A percentile compares a stretch with the other conserved stretches of the same genome.
phyloP scores from a whole-genome alignment of 257 asterid species.

The Rubia yunnanensis region DNA sequence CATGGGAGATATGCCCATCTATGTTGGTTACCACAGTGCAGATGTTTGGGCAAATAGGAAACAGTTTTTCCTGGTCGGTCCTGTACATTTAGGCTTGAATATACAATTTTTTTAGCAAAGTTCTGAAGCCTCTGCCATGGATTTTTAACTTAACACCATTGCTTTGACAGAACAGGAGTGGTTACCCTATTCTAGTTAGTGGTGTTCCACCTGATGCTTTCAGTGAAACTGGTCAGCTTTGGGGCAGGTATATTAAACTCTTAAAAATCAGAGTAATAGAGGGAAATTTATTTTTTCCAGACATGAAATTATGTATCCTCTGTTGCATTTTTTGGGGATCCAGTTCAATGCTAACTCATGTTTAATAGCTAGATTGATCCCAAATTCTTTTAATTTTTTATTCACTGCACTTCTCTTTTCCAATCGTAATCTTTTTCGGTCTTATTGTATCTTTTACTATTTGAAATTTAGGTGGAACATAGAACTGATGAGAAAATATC shows the following conservation, averaged over 20 bases:
- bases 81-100: conserved; percentile 10
- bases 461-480: background rate
- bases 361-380: background rate
- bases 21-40: conserved; percentile 97
- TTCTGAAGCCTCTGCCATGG: conserved; percentile 14
- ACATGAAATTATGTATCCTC: background rate
- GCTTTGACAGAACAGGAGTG: conserved; percentile 48
- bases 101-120: conserved; percentile 3
- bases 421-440: background rate
- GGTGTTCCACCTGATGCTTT: conserved; percentile 99
- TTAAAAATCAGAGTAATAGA: conserved; percentile 1
- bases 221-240: conserved; percentile 95
- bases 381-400: background rate
- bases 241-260: conserved; percentile 69
- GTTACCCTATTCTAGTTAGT: conserved; percentile 86
- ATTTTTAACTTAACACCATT: conserved; percentile 17
- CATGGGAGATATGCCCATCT: conserved; percentile 99
- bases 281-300: background rate
- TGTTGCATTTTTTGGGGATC: background rate
- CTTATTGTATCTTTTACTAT: background rate
- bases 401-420: background rate
- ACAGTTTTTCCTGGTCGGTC: conserved; percentile 78
- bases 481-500: background rate
- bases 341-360: background rate
- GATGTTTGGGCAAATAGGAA: conserved; percentile 98